These are phyloP conservation scores for Vinca major DNA, from an alignment of 305 asterid species.

Conservation along the genomic window DNA sequence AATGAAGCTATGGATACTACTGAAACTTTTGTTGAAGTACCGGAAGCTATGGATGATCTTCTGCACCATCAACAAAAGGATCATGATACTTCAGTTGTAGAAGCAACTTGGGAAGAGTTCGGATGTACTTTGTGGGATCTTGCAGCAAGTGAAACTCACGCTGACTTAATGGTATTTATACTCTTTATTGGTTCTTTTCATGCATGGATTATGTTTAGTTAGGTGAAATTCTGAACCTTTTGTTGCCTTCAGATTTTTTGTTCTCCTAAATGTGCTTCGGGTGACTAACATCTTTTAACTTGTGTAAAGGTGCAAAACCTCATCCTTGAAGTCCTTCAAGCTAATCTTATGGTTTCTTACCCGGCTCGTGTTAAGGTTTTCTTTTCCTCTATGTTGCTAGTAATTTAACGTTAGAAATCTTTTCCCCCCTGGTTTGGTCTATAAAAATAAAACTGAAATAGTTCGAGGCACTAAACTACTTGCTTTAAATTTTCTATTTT, in stretches of 20 bases:
- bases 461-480: background rate
- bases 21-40: slow-evolving; percentile 26
- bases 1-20: slow-evolving; percentile 32
- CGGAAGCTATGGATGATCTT: slow-evolving; percentile 22
- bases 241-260: background rate
- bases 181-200: slow-evolving; percentile 12
- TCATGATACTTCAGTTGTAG: slow-evolving; percentile 29
- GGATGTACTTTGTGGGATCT: slow-evolving; percentile 98
- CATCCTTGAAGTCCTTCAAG: slow-evolving; percentile 80
- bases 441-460: background rate
- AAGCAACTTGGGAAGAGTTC: slow-evolving; percentile 75
- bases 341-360: slow-evolving; percentile 60
- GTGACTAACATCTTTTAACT: background rate
- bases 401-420: background rate
- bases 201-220: slow-evolving; percentile 6
- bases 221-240: background rate
- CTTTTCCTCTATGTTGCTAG: slow-evolving; percentile 14
- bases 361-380: slow-evolving; percentile 67
- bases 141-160: slow-evolving; percentile 78
- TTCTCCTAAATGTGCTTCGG: too few relatives aligned
- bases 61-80: slow-evolving; percentile 14
- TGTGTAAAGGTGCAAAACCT: slow-evolving; percentile 63
- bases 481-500: slow-evolving; percentile 6
- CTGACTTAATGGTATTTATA: slow-evolving; percentile 68
- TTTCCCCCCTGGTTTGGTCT: background rate